Evolutionary conservation across 1,284 basidiomycete genomes (phyloP).

Genomic region (Rhodotorula sp.): DNA sequence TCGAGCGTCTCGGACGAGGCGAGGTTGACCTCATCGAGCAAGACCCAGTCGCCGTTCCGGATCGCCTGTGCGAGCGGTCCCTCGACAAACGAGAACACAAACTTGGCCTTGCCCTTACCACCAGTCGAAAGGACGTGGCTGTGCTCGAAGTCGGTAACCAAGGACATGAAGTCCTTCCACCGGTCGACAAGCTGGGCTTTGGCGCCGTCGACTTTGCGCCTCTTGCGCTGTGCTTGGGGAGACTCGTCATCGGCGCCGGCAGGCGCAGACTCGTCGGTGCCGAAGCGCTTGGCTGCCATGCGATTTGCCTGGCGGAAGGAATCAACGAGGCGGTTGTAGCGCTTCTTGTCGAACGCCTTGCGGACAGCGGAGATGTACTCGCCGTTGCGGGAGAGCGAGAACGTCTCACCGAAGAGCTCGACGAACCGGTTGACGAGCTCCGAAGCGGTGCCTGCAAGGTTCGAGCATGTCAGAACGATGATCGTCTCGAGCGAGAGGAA

Average conservation of each 20-base stretch:
- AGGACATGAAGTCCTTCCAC: conserved; percentile 73
- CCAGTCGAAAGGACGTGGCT: conserved; percentile 65
- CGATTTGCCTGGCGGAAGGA: conserved; percentile 72
- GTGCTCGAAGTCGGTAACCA: conserved; percentile 77
- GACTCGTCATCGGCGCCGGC: conserved; percentile 37
- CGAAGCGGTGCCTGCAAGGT: conserved; percentile 67
- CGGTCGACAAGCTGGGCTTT: conserved; percentile 46
- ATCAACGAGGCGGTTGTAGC: conserved; percentile 79
- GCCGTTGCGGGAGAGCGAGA: conserved; percentile 86
- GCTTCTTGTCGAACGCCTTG: conserved; percentile 76
- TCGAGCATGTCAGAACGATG: no score
- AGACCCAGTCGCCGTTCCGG: conserved; percentile 85
- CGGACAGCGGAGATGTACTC: conserved; percentile 80
- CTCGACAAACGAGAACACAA: conserved; percentile 92
- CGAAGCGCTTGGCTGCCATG: conserved; percentile 35
- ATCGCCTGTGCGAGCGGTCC: conserved; percentile 93
- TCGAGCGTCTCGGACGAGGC: conserved; percentile 94
- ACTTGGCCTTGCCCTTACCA: conserved; percentile 67
- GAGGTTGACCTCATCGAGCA: conserved; percentile 95
- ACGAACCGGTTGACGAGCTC: conserved; percentile 74
- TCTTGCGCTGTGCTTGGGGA: conserved; percentile 44
- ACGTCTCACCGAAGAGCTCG: conserved; percentile 81
- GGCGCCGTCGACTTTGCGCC: conserved; percentile 48
- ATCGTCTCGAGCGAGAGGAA: neutral
- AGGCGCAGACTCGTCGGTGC: conserved; percentile 40